These are phyloP conservation scores for Aspergillus phoenicis DNA, from an alignment of 2,329 filamentous ascomycete species.

Conservation along the genomic window DNA sequence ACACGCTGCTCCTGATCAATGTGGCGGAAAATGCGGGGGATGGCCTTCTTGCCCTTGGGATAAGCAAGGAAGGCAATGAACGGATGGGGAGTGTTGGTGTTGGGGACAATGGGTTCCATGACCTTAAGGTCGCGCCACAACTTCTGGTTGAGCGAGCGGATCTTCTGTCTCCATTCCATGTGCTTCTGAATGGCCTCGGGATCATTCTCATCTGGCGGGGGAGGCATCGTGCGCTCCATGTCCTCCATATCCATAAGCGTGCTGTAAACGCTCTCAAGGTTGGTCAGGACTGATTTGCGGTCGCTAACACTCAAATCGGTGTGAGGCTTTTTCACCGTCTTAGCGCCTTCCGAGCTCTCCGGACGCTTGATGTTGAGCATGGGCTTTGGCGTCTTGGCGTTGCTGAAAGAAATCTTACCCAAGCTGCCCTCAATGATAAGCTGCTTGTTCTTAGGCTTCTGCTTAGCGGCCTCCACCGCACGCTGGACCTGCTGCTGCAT, in stretches of 20 bases:
- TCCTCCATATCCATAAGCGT: constrained; percentile 94
- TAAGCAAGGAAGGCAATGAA: constrained; percentile 96
- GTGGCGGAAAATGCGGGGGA: constrained; percentile 92
- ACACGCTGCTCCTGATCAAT: constrained; percentile 87
- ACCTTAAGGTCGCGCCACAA: constrained; percentile 89
- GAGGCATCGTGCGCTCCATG: constrained; percentile 78
- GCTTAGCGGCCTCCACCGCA: constrained; percentile 94
- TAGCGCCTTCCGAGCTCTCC: constrained; percentile 65
- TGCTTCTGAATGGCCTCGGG: constrained; percentile 72
- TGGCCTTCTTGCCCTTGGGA: constrained; percentile 92
- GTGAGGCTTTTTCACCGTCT: constrained; percentile 52
- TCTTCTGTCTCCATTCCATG: constrained; percentile 75
- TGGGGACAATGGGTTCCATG: constrained; percentile 81
- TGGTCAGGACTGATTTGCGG: constrained; percentile 78
- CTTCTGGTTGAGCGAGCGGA: constrained; percentile 71
- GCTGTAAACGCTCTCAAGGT: constrained; percentile 86
- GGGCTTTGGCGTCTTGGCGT: constrained; percentile 94
- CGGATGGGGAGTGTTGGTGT: constrained; percentile 72
- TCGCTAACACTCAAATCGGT: constrained; percentile 65
- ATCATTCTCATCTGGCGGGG: constrained; percentile 65
- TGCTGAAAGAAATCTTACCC: constrained; percentile 98
- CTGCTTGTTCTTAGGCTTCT: constrained; percentile 96
- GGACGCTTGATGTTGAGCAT: constrained; percentile 91
- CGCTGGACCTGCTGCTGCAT: constrained; percentile 99
- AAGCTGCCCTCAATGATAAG: constrained; percentile 94